Conservation (phyloP, 1,284 basidiomycete species). For the Ustilago xerochloae region DNA sequence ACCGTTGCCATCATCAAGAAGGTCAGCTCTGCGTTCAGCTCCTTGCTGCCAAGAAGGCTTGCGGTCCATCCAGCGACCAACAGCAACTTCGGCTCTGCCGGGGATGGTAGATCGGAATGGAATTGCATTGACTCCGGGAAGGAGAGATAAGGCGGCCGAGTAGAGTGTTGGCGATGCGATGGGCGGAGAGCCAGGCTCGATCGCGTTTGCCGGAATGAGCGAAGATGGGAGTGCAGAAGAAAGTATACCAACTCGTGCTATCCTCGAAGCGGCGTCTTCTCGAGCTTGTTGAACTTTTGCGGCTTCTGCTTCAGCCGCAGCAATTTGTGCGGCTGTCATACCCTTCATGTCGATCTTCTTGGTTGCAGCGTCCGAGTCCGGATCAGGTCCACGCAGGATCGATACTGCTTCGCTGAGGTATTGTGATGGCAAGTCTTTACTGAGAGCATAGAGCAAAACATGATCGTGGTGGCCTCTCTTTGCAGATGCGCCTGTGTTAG, state of each 20-base stretch:
- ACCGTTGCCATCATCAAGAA: conserved; percentile 41
- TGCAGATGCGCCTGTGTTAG: conserved; percentile 5
- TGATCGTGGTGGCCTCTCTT: conserved; percentile 30
- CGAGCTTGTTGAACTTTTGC: neutral
- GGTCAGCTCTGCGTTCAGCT: conserved; percentile 42
- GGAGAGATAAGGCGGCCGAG: conserved; percentile 49
- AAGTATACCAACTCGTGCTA: conserved; percentile 48
- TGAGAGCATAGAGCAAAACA: conserved; percentile 54
- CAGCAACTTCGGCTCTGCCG: conserved; percentile 48
- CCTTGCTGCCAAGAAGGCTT: conserved; percentile 56
- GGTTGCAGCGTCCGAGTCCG: neutral
- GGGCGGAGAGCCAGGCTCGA: conserved; percentile 34
- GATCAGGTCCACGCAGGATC: conserved; percentile 38
- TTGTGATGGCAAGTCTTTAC: conserved; percentile 52
- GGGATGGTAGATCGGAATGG: conserved; percentile 57
- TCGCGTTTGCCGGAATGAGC: conserved; percentile 40
- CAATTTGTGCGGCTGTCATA: conserved; percentile 33
- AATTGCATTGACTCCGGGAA: conserved; percentile 45
- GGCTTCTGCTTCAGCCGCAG: conserved; percentile 17
- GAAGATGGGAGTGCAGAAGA: conserved; percentile 48
- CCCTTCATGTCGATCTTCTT: conserved; percentile 7
- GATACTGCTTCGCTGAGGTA: conserved; percentile 47
- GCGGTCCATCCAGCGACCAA: conserved; percentile 55
- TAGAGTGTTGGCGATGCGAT: conserved; percentile 36
- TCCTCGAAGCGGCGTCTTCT: conserved; percentile 13